Evolutionary conservation across 2,329 filamentous ascomycete genomes (phyloP).

Genomic region (Colletotrichum eleusines): DNA sequence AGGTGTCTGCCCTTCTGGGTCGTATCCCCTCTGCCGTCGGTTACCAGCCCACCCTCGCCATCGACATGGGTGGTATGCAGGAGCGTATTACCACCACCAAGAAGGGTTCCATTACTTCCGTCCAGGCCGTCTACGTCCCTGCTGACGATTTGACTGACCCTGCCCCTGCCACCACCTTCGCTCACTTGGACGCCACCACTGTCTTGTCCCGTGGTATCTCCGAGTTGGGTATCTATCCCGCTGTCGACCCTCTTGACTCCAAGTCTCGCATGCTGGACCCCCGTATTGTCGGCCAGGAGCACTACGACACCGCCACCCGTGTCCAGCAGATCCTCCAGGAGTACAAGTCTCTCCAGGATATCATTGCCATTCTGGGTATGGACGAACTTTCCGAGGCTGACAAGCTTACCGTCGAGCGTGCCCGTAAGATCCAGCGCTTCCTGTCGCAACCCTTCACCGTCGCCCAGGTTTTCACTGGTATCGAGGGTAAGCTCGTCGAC

Average conservation of each 20-base stretch:
- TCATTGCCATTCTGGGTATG: conserved; percentile 99
- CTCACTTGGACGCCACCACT: conserved; percentile 99
- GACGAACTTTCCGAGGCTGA: conserved; percentile 99
- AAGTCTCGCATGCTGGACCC: conserved; percentile 99
- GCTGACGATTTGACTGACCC: conserved; percentile 99
- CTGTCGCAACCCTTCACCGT: conserved; percentile 98
- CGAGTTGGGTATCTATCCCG: conserved; percentile 99
- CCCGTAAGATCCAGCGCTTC: conserved; percentile 99
- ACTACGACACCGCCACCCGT: conserved; percentile 93
- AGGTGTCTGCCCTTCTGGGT: conserved; percentile 98
- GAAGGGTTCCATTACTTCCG: conserved; percentile 99
- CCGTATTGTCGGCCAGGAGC: conserved; percentile 97
- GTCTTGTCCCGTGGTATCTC: conserved; percentile 99
- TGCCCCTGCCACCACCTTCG: conserved; percentile 98
- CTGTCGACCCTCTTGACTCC: conserved; percentile 99
- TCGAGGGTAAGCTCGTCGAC: conserved; percentile 96
- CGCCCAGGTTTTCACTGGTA: conserved; percentile 85
- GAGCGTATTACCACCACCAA: conserved; percentile 99
- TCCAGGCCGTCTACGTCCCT: conserved; percentile 99
- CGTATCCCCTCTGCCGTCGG: conserved; percentile 99
- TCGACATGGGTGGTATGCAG: conserved; percentile 99
- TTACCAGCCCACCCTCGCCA: conserved; percentile 98
- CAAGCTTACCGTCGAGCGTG: conserved; percentile 99
- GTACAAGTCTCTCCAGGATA: conserved; percentile 99
- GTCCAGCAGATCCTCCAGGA: conserved; percentile 99